Conservation (phyloP, 805 yeast genomes). For the Monosporozyma aerobia region DNA sequence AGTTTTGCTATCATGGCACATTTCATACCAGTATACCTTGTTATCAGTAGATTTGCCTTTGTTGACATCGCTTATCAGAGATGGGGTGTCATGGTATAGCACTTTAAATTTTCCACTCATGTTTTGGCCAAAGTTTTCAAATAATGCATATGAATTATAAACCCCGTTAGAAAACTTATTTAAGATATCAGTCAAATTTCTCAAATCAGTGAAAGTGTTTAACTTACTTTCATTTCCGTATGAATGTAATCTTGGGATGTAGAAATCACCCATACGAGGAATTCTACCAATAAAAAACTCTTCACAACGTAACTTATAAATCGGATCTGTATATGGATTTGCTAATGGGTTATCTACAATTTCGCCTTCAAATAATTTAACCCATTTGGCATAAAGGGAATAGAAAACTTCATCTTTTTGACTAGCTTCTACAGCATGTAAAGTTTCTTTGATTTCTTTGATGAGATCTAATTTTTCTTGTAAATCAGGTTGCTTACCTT, state of each 20-base stretch:
- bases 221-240: conserved; percentile 10
- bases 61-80: conserved; percentile 11
- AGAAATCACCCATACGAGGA: conserved; percentile 24
- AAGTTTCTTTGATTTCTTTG: conserved; percentile 7
- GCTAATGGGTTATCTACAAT: conserved; percentile 16
- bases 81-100: conserved; percentile 19
- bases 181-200: conserved; percentile 9
- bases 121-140: conserved; percentile 14
- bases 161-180: conserved; percentile 9
- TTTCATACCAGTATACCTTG: conserved; percentile 20
- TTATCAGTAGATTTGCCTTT: conserved; percentile 4
- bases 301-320: conserved; percentile 18
- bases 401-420: conserved; percentile 7
- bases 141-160: conserved; percentile 9
- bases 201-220: conserved; percentile 14
- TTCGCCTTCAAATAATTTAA: conserved; percentile 16
- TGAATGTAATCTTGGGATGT: conserved; percentile 20
- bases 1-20: conserved; percentile 16
- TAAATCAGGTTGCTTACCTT: conserved; percentile 13
- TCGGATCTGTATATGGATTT: conserved; percentile 17
- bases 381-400: conserved; percentile 14
- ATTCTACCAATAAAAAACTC: conserved; percentile 23
- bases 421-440: conserved; percentile 8
- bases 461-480: conserved; percentile 10
- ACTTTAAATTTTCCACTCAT: conserved; percentile 19